Conservation (phyloP, 2,329 filamentous ascomycete species). For the Colletotrichum sidae region DNA sequence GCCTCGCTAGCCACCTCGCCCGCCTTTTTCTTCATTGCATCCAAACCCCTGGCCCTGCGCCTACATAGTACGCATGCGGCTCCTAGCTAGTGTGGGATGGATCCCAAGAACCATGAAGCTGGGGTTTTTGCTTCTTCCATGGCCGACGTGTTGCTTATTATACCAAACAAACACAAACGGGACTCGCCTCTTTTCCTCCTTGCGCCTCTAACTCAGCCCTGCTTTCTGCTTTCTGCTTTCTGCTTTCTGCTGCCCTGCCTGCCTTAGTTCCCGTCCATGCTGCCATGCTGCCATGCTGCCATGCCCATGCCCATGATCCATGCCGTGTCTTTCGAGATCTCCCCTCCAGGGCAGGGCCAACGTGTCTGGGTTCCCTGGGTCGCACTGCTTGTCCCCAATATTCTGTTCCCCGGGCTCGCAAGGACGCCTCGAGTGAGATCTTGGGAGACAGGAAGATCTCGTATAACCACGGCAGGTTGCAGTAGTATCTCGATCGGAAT, state of each 20-base stretch:
- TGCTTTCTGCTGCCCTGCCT: constrained; percentile 4
- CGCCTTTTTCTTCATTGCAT: constrained; percentile 25
- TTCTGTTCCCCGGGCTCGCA: constrained; percentile 22
- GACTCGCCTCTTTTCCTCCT: constrained; percentile 20
- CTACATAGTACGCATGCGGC: neutral
- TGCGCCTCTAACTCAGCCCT: constrained; percentile 12
- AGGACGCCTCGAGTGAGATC: constrained; percentile 31
- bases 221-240: constrained; percentile 3
- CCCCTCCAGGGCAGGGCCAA: neutral
- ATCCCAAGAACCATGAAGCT: constrained; percentile 31
- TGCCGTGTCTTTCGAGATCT: too few relatives aligned
- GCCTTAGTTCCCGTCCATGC: constrained; percentile 17
- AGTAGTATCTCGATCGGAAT: constrained; percentile 38
- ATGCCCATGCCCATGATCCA: neutral
- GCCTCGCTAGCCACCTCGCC: neutral
- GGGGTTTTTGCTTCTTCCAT: constrained; percentile 35
- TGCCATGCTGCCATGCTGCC: neutral
- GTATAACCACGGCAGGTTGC: constrained; percentile 40
- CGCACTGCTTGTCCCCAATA: constrained; percentile 25
- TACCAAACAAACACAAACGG: constrained; percentile 3
- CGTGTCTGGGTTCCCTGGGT: constrained; percentile 18
- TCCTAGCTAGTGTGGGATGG: constrained; percentile 12
- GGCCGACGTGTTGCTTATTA: constrained; percentile 29
- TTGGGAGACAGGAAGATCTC: constrained; percentile 39
- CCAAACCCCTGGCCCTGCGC: constrained; percentile 14